A percentile compares a stretch with the other conserved stretches of the same genome.
Evolutionary conservation across 805 yeast species (phyloP).

Genomic region (Tetrapisispora taiwanensis): DNA sequence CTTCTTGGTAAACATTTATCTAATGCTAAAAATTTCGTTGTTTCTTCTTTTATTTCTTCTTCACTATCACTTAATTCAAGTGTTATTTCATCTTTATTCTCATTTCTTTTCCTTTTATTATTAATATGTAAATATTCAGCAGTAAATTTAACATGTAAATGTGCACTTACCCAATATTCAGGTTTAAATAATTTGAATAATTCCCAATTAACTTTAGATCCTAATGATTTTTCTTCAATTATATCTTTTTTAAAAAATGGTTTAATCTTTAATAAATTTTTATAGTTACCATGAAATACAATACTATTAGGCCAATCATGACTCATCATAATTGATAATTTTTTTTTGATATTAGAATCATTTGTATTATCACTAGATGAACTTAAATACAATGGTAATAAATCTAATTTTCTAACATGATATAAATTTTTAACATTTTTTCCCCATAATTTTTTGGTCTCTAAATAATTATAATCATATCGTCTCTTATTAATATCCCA

Average conservation of each 20-base stretch:
- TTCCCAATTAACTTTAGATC: slow-evolving; percentile 57
- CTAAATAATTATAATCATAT: slow-evolving; percentile 39
- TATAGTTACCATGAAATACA: slow-evolving; percentile 51
- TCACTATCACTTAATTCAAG: slow-evolving; percentile 21
- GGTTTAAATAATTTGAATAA: slow-evolving; percentile 52
- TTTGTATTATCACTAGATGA: background rate
- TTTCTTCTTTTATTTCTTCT: slow-evolving; percentile 7
- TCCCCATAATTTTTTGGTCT: slow-evolving; percentile 22
- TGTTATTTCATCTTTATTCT: slow-evolving; percentile 28
- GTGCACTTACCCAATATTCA: slow-evolving; percentile 76
- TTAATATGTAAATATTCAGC: slow-evolving; percentile 42
- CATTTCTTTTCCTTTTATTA: slow-evolving; percentile 3
- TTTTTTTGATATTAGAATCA: background rate
- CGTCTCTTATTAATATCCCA: slow-evolving; percentile 38
- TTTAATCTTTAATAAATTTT: slow-evolving; percentile 43
- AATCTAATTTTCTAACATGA: slow-evolving; percentile 51
- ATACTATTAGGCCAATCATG: slow-evolving; percentile 96
- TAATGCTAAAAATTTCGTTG: slow-evolving; percentile 58
- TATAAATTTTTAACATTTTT: slow-evolving; percentile 34
- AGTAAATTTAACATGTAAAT: slow-evolving; percentile 64
- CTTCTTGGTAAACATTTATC: slow-evolving; percentile 75
- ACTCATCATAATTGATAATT: slow-evolving; percentile 50
- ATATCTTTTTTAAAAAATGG: slow-evolving; percentile 63
- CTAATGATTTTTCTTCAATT: slow-evolving; percentile 41
- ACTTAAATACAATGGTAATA: slow-evolving; percentile 39